Conservation (phyloP, 305 asterid genomes). For the Solanum hybrid region DNA sequence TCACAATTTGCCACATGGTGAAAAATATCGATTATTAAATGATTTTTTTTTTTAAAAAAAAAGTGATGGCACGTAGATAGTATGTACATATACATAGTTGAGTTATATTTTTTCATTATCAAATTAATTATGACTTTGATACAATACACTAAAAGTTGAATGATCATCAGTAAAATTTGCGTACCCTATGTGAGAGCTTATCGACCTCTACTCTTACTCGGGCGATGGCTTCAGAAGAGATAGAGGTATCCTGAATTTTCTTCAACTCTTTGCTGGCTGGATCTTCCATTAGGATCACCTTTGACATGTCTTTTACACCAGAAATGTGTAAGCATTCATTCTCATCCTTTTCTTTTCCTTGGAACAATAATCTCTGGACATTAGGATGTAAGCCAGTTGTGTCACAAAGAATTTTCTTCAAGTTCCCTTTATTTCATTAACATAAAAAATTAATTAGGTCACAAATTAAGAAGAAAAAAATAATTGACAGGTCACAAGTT, state of each 20-base stretch:
- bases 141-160: neutral
- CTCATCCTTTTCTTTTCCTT: slow-evolving; percentile 24
- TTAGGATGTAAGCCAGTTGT: slow-evolving; percentile 15
- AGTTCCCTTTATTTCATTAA: slow-evolving; percentile 13
- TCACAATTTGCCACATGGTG: neutral
- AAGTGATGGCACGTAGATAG: neutral
- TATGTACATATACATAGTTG: neutral
- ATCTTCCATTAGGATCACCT: slow-evolving; percentile 22
- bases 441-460: neutral
- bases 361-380: slow-evolving; percentile 22
- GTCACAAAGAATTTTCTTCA: slow-evolving; percentile 13
- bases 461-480: neutral
- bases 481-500: neutral
- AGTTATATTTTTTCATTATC: neutral
- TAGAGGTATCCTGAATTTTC: neutral
- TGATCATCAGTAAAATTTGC: neutral
- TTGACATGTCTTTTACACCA: slow-evolving; percentile 22
- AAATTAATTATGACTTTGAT: neutral
- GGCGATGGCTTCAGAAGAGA: slow-evolving; percentile 11
- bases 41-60: neutral
- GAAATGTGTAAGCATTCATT: slow-evolving; percentile 20
- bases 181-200: slow-evolving; percentile 16
- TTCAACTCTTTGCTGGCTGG: slow-evolving; percentile 20
- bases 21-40: neutral
- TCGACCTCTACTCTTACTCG: slow-evolving; percentile 15